phyloP scores from a whole-genome alignment of 495 filamentous ascomycete genomes.

The Penicillium pulvis region DNA sequence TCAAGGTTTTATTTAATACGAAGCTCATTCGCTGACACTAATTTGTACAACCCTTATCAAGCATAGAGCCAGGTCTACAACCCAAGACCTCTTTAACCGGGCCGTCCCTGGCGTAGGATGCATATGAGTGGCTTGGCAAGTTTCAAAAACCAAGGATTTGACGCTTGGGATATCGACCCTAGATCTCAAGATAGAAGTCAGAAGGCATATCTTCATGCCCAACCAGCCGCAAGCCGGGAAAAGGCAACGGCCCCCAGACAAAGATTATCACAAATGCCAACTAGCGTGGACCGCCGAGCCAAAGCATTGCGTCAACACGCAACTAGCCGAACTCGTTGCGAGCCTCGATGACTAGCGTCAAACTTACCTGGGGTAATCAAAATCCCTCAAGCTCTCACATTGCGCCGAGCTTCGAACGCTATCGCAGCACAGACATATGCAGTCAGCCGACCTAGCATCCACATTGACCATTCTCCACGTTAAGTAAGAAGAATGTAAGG shows the following conservation, averaged over 20 bases:
- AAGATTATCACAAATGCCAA: neutral
- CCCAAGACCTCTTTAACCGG: neutral
- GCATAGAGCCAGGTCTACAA: neutral
- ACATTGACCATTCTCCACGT: constrained; percentile 13
- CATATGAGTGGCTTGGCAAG: neutral
- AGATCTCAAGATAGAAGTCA: neutral
- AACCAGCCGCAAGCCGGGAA: neutral
- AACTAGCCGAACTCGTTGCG: constrained; percentile 1
- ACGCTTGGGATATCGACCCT: neutral
- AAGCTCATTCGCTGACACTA: neutral
- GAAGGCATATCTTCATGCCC: neutral
- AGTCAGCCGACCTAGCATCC: constrained; percentile 4
- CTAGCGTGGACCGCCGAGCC: neutral
- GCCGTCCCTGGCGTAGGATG: neutral
- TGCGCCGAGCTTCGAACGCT: neutral
- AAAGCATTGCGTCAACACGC: constrained; percentile 1
- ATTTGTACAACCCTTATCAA: neutral
- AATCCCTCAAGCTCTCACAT: neutral
- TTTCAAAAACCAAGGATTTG: neutral
- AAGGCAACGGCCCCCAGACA: neutral
- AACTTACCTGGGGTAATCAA: neutral
- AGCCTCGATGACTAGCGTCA: neutral
- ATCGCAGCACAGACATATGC: constrained; percentile 4
- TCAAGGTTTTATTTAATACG: neutral
- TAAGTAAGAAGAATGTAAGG: neutral